A percentile compares a stretch with the other conserved stretches of the same genome.
These are phyloP conservation scores for Blastomyces percursus DNA, from an alignment of 2,329 filamentous ascomycete species.

Conservation along the genomic window DNA sequence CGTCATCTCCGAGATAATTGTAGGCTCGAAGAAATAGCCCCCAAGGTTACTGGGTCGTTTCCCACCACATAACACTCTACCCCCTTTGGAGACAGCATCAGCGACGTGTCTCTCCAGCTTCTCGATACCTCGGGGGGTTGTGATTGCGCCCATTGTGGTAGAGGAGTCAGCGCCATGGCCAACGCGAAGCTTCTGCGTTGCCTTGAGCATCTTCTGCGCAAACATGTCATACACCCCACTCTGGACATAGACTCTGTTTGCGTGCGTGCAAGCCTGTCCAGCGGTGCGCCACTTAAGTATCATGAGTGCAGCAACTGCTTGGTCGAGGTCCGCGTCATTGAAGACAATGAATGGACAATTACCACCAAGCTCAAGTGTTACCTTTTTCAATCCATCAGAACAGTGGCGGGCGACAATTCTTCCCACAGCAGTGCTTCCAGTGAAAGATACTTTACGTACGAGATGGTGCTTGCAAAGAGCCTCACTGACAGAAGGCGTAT, in stretches of 20 bases:
- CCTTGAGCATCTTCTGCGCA: slow-evolving; percentile 37
- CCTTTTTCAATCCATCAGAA: slow-evolving; percentile 28
- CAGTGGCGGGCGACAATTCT: slow-evolving; percentile 23
- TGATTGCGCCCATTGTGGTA: slow-evolving; percentile 19
- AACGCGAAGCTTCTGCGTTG: slow-evolving; percentile 28
- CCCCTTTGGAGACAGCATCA: slow-evolving; percentile 21
- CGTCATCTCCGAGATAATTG: slow-evolving; percentile 10
- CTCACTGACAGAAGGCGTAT: slow-evolving; percentile 41
- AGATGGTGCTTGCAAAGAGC: slow-evolving; percentile 32
- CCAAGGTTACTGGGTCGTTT: slow-evolving; percentile 5
- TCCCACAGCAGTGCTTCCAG: slow-evolving; percentile 22
- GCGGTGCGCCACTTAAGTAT: slow-evolving; percentile 10
- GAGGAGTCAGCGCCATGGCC: slow-evolving; percentile 23
- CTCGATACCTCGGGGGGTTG: slow-evolving; percentile 12
- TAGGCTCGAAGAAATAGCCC: slow-evolving; percentile 1
- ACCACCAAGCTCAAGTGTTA: slow-evolving; percentile 35
- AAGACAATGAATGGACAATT: slow-evolving; percentile 31
- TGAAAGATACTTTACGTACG: slow-evolving; percentile 62
- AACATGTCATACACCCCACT: slow-evolving; percentile 34
- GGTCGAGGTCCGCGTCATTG: slow-evolving; percentile 30
- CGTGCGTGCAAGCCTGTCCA: slow-evolving; percentile 20
- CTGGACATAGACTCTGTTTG: slow-evolving; percentile 34
- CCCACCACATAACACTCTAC: slow-evolving; percentile 20
- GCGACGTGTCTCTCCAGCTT: slow-evolving; percentile 17
- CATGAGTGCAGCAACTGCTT: slow-evolving; percentile 10